These are phyloP conservation scores for Neurospora terricola DNA, from an alignment of 495 filamentous ascomycete species.

Conservation along the genomic window DNA sequence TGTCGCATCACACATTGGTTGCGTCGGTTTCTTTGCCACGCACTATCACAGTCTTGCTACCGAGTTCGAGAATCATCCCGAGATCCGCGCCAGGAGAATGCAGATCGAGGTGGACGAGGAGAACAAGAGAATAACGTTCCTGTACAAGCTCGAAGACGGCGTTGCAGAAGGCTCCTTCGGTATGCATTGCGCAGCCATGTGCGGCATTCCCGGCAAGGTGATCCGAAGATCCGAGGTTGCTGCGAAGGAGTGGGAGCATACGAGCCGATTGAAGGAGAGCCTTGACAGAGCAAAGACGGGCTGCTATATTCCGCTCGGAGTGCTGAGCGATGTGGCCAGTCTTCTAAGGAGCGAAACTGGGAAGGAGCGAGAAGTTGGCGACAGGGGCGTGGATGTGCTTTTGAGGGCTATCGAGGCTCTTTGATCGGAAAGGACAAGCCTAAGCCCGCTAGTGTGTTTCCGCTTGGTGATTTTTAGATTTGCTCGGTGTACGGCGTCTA, in stretches of 20 bases:
- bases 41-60: conserved; percentile 92
- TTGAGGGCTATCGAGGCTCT: conserved; percentile 67
- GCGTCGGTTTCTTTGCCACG: conserved; percentile 93
- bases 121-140: conserved; percentile 73
- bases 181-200: conserved; percentile 99
- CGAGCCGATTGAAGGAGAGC: conserved; percentile 77
- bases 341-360: conserved; percentile 49
- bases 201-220: conserved; percentile 75
- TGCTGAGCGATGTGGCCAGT: conserved; percentile 87
- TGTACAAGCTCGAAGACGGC: conserved; percentile 91
- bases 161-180: conserved; percentile 97
- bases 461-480: neutral
- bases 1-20: conserved; percentile 85
- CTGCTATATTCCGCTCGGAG: conserved; percentile 72
- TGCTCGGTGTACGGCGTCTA: neutral
- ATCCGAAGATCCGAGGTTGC: conserved; percentile 81
- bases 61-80: conserved; percentile 82
- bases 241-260: conserved; percentile 94
- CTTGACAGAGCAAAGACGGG: conserved; percentile 67
- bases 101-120: conserved; percentile 87
- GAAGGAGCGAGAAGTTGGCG: conserved; percentile 33
- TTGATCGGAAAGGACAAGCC: conserved; percentile 26
- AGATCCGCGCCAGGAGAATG: conserved; percentile 81
- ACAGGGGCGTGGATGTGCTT: conserved; percentile 59
- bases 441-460: neutral